Percentiles rank a stretch among this genome's conserved stretches.
Evolutionary conservation across 2,329 filamentous ascomycete species (phyloP).

Genomic region (Aureobasidium melanogenum): DNA sequence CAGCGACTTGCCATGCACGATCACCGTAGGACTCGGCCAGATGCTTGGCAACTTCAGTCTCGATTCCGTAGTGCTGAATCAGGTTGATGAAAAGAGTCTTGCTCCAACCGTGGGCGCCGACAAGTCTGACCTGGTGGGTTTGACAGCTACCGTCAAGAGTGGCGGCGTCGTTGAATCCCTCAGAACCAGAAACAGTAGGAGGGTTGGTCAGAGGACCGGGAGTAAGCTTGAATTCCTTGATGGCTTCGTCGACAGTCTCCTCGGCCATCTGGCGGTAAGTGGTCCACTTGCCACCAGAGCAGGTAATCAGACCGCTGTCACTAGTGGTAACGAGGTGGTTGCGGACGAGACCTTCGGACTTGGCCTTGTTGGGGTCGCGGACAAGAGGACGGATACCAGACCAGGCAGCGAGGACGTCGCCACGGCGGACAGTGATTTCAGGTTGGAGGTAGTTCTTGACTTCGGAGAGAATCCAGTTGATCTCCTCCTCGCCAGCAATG

Average conservation of each 20-base stretch:
- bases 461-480: conserved; percentile 79
- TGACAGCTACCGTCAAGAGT: conserved; percentile 67
- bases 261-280: conserved; percentile 91
- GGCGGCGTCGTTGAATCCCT: conserved; percentile 61
- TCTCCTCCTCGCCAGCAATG: conserved; percentile 71
- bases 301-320: conserved; percentile 71
- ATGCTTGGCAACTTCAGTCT: conserved; percentile 87
- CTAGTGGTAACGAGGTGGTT: conserved; percentile 78
- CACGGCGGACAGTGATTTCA: conserved; percentile 74
- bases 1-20: conserved; percentile 81
- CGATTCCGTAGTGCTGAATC: conserved; percentile 85
- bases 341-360: conserved; percentile 78
- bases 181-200: conserved; percentile 57
- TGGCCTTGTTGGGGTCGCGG: conserved; percentile 75
- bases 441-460: conserved; percentile 73
- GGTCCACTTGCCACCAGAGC: conserved; percentile 86
- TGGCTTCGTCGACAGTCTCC: conserved; percentile 74
- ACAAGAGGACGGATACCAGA: conserved; percentile 80
- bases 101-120: conserved; percentile 80
- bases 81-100: conserved; percentile 91
- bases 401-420: conserved; percentile 85
- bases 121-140: conserved; percentile 70
- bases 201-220: conserved; percentile 50
- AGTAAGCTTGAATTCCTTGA: conserved; percentile 57
- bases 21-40: conserved; percentile 83